These are phyloP conservation scores for Hansenula anomala DNA, from an alignment of 1,139 yeast species.

Conservation along the genomic window DNA sequence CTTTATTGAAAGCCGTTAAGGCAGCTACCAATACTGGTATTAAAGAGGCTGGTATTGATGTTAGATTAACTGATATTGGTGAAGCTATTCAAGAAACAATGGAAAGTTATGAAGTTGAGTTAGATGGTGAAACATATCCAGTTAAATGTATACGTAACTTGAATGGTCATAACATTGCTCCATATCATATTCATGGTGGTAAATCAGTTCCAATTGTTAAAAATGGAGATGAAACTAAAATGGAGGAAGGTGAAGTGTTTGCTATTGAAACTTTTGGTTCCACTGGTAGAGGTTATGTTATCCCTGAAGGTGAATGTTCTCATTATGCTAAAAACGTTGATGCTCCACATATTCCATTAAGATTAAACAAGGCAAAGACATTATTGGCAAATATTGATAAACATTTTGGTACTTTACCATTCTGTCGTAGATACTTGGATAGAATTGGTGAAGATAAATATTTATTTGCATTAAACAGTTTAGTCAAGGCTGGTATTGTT, in stretches of 20 bases:
- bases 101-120: constrained; percentile 93
- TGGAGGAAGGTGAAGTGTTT: constrained; percentile 98
- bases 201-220: constrained; percentile 95
- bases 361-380: constrained; percentile 61
- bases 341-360: constrained; percentile 38
- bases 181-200: constrained; percentile 85
- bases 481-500: constrained; percentile 82
- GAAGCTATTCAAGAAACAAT: constrained; percentile 94
- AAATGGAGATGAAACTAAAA: constrained; percentile 88
- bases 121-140: constrained; percentile 80
- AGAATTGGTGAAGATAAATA: constrained; percentile 90
- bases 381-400: constrained; percentile 65
- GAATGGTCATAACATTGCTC: constrained; percentile 90
- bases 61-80: constrained; percentile 90
- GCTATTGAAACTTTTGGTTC: constrained; percentile 98
- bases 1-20: constrained; percentile 73
- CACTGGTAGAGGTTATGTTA: constrained; percentile 90
- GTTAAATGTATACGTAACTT: constrained; percentile 87
- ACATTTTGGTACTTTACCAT: constrained; percentile 91
- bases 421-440: constrained; percentile 94
- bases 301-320: constrained; percentile 86
- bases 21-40: constrained; percentile 96
- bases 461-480: constrained; percentile 78
- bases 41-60: constrained; percentile 92
- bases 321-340: constrained; percentile 74